phyloP scores from a whole-genome alignment of 495 filamentous ascomycete species.

The Aspergillus sparsus region DNA sequence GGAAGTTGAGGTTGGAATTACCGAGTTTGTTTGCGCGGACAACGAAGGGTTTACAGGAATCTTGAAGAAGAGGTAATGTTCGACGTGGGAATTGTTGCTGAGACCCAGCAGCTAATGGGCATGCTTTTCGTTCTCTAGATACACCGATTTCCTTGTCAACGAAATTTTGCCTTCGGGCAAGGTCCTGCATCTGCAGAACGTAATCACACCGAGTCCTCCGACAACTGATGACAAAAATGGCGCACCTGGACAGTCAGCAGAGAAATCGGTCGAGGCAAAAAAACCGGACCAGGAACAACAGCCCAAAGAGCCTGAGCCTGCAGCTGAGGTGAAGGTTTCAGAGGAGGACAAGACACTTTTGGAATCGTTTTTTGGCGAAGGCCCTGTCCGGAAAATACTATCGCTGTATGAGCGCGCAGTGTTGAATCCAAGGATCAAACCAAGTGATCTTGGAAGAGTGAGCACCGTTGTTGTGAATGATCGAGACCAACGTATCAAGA shows the following conservation, averaged over 20 bases:
- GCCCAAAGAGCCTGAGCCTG: conserved; percentile 17
- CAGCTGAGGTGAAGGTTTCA: conserved; percentile 39
- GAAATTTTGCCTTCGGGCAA: conserved; percentile 79
- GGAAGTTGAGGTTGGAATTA: conserved; percentile 58
- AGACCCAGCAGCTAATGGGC: conserved; percentile 15
- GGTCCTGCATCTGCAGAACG: conserved; percentile 70
- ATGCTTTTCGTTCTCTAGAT: conserved; percentile 54
- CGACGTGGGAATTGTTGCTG: not conserved
- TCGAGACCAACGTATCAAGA: conserved; percentile 60
- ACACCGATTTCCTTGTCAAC: conserved; percentile 94
- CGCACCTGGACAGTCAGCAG: conserved; percentile 9
- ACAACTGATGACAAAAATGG: conserved; percentile 14
- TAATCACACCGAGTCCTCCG: conserved; percentile 28
- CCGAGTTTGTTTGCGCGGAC: conserved; percentile 51
- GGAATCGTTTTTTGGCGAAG: conserved; percentile 44
- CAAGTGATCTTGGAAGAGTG: conserved; percentile 46
- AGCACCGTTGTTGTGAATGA: conserved; percentile 49
- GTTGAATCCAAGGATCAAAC: conserved; percentile 39
- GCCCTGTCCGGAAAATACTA: conserved; percentile 42
- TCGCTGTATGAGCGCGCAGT: conserved; percentile 48
- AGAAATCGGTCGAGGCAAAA: conserved; percentile 10
- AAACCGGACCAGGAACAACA: conserved; percentile 14
- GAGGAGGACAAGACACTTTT: conserved; percentile 51
- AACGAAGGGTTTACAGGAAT: conserved; percentile 55
- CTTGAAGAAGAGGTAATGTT: conserved; percentile 58